Percentiles rank a stretch among this genome's conserved stretches.
Conservation (phyloP, 106 monocot species). For the Dendrobium chrysotoxum region DNA sequence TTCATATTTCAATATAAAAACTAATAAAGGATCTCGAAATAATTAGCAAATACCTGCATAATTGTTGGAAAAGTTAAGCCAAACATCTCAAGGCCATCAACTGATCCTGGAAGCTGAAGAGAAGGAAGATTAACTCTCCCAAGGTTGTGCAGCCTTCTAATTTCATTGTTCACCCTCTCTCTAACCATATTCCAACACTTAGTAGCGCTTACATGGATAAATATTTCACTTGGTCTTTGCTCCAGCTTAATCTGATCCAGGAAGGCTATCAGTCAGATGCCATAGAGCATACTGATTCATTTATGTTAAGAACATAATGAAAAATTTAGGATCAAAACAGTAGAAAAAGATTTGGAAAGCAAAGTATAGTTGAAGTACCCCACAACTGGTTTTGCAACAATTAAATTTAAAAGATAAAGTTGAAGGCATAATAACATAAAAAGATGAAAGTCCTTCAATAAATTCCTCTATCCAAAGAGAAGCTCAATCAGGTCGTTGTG, state of each 20-base stretch:
- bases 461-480: neutral
- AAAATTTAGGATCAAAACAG: neutral
- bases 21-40: neutral
- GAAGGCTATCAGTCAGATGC: neutral
- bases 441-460: neutral
- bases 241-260: conserved; percentile 61
- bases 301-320: neutral
- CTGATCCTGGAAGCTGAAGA: conserved; percentile 68
- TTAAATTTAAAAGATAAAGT: neutral
- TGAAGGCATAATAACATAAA: neutral
- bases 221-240: conserved; percentile 58
- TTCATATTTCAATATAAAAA: neutral
- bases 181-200: conserved; percentile 94
- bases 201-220: conserved; percentile 56
- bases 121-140: conserved; percentile 42
- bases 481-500: neutral
- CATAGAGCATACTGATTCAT: neutral
- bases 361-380: neutral
- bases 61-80: conserved; percentile 70
- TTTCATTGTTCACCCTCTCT: conserved; percentile 75
- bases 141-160: conserved; percentile 38
- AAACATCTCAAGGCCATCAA: conserved; percentile 94
- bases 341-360: neutral
- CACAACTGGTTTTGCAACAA: neutral
- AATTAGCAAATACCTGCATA: conserved; percentile 42